Conservation (phyloP, 495 filamentous ascomycete genomes). For the Clavariopsis aquatica region DNA sequence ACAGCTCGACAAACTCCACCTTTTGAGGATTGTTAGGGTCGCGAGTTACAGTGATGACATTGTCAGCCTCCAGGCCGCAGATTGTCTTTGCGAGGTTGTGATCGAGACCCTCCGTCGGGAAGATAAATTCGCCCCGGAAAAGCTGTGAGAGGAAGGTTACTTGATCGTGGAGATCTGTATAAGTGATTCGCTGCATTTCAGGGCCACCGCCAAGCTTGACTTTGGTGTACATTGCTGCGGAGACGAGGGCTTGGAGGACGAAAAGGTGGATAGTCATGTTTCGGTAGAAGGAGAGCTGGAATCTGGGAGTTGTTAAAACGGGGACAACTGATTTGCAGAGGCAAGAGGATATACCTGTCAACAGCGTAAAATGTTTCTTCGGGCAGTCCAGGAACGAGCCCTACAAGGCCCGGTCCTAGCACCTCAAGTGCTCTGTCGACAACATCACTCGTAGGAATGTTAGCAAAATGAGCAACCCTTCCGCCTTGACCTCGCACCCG, state of each 20-base stretch:
- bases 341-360: constrained; percentile 55
- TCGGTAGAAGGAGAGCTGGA: constrained; percentile 95
- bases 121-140: constrained; percentile 96
- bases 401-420: constrained; percentile 83
- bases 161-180: constrained; percentile 67
- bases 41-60: constrained; percentile 70
- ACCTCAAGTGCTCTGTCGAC: constrained; percentile 89
- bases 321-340: background rate
- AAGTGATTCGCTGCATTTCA: constrained; percentile 74
- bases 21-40: constrained; percentile 49
- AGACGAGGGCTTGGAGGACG: constrained; percentile 86
- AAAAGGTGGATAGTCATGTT: constrained; percentile 99
- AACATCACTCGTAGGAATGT: constrained; percentile 72
- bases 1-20: constrained; percentile 70
- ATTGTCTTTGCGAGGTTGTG: constrained; percentile 80
- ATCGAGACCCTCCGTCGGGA: constrained; percentile 78
- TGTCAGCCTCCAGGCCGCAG: constrained; percentile 71
- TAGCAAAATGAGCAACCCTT: constrained; percentile 88
- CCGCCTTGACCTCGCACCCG: constrained; percentile 84
- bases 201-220: constrained; percentile 88
- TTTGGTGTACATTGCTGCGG: constrained; percentile 81
- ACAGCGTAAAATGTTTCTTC: constrained; percentile 93
- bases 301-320: constrained; percentile 45
- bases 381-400: constrained; percentile 70
- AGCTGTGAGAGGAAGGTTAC: constrained; percentile 88